phyloP scores from a whole-genome alignment of 2,329 filamentous ascomycete species.

The Fusarium poae region DNA sequence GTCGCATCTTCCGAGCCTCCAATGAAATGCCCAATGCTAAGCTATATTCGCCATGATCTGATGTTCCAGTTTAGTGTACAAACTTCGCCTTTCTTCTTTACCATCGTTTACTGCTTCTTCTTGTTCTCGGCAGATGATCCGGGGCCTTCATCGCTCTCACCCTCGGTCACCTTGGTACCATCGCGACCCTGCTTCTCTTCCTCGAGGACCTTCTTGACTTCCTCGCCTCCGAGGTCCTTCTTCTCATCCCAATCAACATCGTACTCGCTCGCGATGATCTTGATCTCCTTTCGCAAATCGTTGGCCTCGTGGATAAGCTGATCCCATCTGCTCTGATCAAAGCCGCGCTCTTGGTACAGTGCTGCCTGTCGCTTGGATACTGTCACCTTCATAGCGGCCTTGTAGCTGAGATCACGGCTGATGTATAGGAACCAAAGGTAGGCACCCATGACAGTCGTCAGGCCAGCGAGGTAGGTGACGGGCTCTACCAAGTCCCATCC shows the following conservation, averaged over 20 bases:
- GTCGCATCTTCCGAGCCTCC: constrained; percentile 10
- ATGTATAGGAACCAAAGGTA: constrained; percentile 96
- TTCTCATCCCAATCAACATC: constrained; percentile 91
- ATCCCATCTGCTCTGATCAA: constrained; percentile 84
- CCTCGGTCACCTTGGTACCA: constrained; percentile 54
- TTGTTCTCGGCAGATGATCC: constrained; percentile 42
- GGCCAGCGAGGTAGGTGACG: constrained; percentile 88
- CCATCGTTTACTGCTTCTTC: constrained; percentile 36
- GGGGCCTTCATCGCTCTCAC: constrained; percentile 53
- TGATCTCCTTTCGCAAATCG: constrained; percentile 80
- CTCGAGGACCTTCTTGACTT: constrained; percentile 70
- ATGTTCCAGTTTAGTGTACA: constrained; percentile 27
- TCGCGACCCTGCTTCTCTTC: constrained; percentile 61
- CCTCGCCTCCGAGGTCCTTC: constrained; percentile 77
- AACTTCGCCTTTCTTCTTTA: not conserved
- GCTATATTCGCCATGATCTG: constrained; percentile 33
- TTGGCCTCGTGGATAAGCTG: constrained; percentile 84
- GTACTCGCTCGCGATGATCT: constrained; percentile 84
- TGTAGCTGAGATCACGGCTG: constrained; percentile 89
- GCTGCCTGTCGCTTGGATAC: constrained; percentile 81
- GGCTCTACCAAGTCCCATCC: constrained; percentile 95
- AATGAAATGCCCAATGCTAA: constrained; percentile 3
- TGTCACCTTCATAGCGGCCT: constrained; percentile 87
- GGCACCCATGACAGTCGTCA: constrained; percentile 87
- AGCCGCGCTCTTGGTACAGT: constrained; percentile 80